Base-by-base conservation (phyloP, 495 filamentous ascomycete species). In the Penicillium dipodomyicola region DNA sequence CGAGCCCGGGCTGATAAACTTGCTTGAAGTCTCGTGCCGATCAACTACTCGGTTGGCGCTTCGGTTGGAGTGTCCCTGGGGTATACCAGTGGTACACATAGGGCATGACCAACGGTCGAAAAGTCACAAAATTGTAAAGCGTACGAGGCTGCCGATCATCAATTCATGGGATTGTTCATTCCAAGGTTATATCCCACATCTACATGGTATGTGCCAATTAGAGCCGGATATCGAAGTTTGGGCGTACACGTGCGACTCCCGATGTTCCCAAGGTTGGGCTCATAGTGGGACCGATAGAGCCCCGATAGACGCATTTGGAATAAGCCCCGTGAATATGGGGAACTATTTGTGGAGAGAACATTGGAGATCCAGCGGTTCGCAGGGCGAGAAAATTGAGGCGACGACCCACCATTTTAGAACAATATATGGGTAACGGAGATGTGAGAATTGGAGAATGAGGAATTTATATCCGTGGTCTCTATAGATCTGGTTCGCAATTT, bases 271-370 rank as follows among this genome's bases (percentile, higher is more conserved):
- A 27, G 25, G 25, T 27, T 27, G 11, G 11, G n/a, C 14, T 15
- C 46, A 12, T 45, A 39, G 33, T 35, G 33, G 33, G 47, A 49
- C 27, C 14, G 37, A 49, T 15, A 11, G 52, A 56, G 27, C 48
- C 22, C 22, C 22, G 35, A 56, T 60, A 8, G 25, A 56, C 33
- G 53, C 42, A 56, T 60, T 46, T 43, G 52, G 53, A 48, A 60
- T 25, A n/a, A 56, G 23, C 25, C 40, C 53, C 48, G 41, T 11
- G 42, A 15, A 22, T 19, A 54, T 19, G 2, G 30, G 8, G 35
- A 20, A 33, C 14, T 20, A 23, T 8, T 41, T 40, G 49, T 56
- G 48, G 40, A 46, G 29, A 23, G 39, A 46, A 19, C 7, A 22
- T 42, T 17, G n/a, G 14, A 22, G 11, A 15, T 20, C 45, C 45